phyloP scores from a whole-genome alignment of 257 asterid species.

The Capsicum rhomboideum region DNA sequence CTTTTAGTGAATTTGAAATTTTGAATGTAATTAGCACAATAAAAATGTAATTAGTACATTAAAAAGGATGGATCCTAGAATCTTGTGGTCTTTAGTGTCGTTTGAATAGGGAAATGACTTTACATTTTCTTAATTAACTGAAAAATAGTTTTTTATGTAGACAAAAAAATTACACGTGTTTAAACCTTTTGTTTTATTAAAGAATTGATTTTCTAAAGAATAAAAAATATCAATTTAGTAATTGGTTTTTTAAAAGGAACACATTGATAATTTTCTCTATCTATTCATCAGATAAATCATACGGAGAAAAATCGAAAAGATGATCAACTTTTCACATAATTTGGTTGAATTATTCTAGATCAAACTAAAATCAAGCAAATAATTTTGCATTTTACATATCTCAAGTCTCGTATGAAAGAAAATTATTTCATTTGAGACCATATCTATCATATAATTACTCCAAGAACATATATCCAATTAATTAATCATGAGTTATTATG shows the following conservation, averaged over 20 bases:
- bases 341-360: neutral
- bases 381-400: neutral
- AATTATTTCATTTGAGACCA: neutral
- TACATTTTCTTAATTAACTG: neutral
- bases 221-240: neutral
- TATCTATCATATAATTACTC: neutral
- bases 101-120: neutral
- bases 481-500: conserved; percentile 28
- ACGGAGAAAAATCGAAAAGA: neutral
- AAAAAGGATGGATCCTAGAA: neutral
- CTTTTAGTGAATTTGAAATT: neutral
- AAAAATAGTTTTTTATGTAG: neutral
- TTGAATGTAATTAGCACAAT: neutral
- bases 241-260: neutral
- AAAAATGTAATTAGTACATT: neutral
- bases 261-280: neutral
- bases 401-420: neutral
- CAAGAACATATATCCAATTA: neutral
- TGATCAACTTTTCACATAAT: neutral
- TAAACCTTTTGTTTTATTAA: neutral
- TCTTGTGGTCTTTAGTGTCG: neutral
- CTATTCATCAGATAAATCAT: neutral
- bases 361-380: neutral
- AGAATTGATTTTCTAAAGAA: neutral
- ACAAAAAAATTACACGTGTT: neutral